Evolutionary conservation across 495 filamentous ascomycete genomes (phyloP), one percentile per base, ranked within the genome.

Genomic region (Talaromyces trachyspermus): DNA sequence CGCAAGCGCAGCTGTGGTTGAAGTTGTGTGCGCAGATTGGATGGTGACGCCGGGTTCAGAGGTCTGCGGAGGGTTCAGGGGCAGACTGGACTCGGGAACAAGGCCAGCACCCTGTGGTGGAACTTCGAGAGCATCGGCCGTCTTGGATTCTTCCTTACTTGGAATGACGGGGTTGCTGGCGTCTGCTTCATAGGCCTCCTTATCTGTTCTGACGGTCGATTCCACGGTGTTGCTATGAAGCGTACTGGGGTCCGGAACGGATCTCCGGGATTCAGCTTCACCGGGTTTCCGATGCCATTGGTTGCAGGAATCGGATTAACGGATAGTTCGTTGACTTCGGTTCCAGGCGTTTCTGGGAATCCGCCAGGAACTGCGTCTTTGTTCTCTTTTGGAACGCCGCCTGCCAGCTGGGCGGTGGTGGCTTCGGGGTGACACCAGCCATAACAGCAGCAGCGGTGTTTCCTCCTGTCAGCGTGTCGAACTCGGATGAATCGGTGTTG

Each of bases 61-160:
- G 24, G 51, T 53, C 7, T 60, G 55, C 52, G 36, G 60, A 53
- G 23, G 49, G 30, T 74, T 75, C 54, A 89, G 85, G 14, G 86
- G 86, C 43, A 94, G 74, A 63, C 86, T 88, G 18, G 88, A 92
- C 66, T 95, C 88, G 8, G 89, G 89, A 52, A 92, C 91, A 68
- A 86, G 65, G 62, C 76, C 82, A 12, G 67, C 72, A 11, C 74
- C 69, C 29, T 83, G 62, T n/a, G 76, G 71, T 12, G 86, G 83
- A 32, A 89, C 64, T 26, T 71, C 66, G 40, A 84, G 82, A 58
- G 68, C 56, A 27, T 40, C 40, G 17, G 29, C 33, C 18, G 14
- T 37, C 5, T 46, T 45, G 15, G 47, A 23, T 40, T 45, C 39
- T 9, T 41, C 45, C 24, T 37, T 35, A 22, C 55, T 58, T 49